phyloP scores from a whole-genome alignment of 1,284 basidiomycete genomes.

The Cutaneotrichosporon sp. region DNA sequence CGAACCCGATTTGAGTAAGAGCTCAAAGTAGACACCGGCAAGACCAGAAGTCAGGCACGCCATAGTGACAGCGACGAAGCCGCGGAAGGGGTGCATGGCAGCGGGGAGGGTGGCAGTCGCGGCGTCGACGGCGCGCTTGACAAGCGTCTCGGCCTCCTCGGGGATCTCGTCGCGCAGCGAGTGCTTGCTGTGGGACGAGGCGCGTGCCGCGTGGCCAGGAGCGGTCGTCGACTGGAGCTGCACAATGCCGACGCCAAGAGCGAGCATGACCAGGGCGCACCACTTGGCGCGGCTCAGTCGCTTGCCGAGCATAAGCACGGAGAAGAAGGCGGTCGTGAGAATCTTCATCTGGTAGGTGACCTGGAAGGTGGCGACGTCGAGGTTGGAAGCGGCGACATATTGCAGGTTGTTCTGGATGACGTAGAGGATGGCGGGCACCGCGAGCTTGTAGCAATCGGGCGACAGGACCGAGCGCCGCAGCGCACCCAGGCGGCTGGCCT shows the following conservation, averaged over 20 bases:
- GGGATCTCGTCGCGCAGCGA: background rate
- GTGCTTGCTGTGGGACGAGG: background rate
- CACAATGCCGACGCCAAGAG: slow-evolving; percentile 88
- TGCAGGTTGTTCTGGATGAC: slow-evolving; percentile 96
- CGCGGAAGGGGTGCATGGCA: slow-evolving; percentile 73
- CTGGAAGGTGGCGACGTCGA: slow-evolving; percentile 87
- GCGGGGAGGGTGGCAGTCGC: slow-evolving; percentile 1
- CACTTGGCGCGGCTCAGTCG: slow-evolving; percentile 75
- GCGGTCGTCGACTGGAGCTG: slow-evolving; percentile 68
- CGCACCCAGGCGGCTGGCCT: slow-evolving; percentile 31
- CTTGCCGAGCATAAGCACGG: slow-evolving; percentile 82
- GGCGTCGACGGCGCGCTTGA: slow-evolving; percentile 10
- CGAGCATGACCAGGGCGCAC: slow-evolving; percentile 79
- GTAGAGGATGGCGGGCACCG: slow-evolving; percentile 93
- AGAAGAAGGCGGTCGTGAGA: slow-evolving; percentile 92
- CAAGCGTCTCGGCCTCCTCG: slow-evolving; percentile 1
- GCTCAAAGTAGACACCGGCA: slow-evolving; percentile 98
- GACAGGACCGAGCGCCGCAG: slow-evolving; percentile 61
- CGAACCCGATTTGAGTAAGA: slow-evolving; percentile 82
- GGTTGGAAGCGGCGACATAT: slow-evolving; percentile 88
- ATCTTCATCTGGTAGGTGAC: slow-evolving; percentile 97
- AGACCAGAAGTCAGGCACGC: slow-evolving; percentile 96
- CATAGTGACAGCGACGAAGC: slow-evolving; percentile 78
- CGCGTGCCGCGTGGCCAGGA: slow-evolving; percentile 12
- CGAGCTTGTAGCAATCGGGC: slow-evolving; percentile 92